phyloP scores from a whole-genome alignment of 2,329 filamentous ascomycete genomes.

The Zarea fungicola region DNA sequence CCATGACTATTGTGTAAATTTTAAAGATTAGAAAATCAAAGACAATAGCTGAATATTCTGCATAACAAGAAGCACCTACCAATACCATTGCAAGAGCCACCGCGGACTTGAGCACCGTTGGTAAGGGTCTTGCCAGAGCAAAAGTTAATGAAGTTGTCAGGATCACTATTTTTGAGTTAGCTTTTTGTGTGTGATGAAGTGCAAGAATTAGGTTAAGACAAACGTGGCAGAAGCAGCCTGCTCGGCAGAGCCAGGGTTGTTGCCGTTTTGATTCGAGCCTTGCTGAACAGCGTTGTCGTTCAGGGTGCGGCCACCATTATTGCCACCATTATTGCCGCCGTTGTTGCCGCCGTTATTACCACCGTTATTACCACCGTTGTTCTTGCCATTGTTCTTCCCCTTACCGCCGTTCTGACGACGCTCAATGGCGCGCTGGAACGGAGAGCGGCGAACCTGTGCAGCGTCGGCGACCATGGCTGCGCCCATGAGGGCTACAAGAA shows the following conservation, averaged over 20 bases:
- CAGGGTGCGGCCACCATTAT: constrained; percentile 30
- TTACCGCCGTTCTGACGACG: constrained; percentile 34
- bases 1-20: constrained; percentile 43
- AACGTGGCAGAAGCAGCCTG: constrained; percentile 50
- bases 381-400: constrained; percentile 23
- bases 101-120: constrained; percentile 53
- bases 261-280: constrained; percentile 44
- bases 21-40: too few species aligned
- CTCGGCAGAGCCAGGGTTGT: constrained; percentile 38
- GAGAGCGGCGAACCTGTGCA: constrained; percentile 34
- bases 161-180: constrained; percentile 39
- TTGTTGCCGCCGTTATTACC: constrained; percentile 17
- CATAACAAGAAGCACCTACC: constrained; percentile 36
- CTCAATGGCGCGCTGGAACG: constrained; percentile 32
- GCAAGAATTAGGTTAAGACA: constrained; percentile 21
- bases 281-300: constrained; percentile 41
- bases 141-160: constrained; percentile 60
- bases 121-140: constrained; percentile 50
- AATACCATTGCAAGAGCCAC: constrained; percentile 60
- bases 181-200: background rate
- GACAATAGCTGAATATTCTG: too few species aligned
- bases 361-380: constrained; percentile 21
- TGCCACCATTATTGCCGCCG: constrained; percentile 16
- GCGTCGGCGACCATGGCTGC: constrained; percentile 42
- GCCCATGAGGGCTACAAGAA: constrained; percentile 45